Evolutionary conservation across 2,329 filamentous ascomycete species (phyloP).

Genomic region (Ophiostoma sp.): DNA sequence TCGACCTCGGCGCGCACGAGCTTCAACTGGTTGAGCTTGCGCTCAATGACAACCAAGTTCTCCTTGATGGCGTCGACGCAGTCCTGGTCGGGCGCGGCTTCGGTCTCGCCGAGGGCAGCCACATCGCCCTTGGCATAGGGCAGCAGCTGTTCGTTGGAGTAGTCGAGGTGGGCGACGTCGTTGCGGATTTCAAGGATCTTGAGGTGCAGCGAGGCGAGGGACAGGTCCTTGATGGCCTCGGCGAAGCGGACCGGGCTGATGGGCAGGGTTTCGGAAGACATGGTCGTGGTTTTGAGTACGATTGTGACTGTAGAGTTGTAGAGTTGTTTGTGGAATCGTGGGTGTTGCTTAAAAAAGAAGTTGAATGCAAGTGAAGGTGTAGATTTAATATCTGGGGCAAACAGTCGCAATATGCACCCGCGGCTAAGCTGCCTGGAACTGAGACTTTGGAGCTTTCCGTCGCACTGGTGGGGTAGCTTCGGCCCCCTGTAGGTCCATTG

Average conservation of each 20-base stretch:
- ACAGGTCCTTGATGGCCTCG: conserved; percentile 65
- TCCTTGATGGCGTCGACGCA: conserved; percentile 73
- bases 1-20: conserved; percentile 67
- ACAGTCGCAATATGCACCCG: neutral
- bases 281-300: conserved; percentile 34
- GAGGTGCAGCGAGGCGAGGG: conserved; percentile 65
- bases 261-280: conserved; percentile 64
- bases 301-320: neutral
- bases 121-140: conserved; percentile 61
- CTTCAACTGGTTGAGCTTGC: conserved; percentile 66
- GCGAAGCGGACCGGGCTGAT: conserved; percentile 66
- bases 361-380: neutral
- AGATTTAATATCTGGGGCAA: neutral
- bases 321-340: neutral
- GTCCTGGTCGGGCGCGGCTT: conserved; percentile 59
- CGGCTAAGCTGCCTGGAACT: conserved; percentile 11
- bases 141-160: conserved; percentile 70
- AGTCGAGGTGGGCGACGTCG: conserved; percentile 70
- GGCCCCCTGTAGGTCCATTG: neutral
- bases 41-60: conserved; percentile 66
- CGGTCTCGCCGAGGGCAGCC: conserved; percentile 35
- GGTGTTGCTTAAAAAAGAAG: neutral
- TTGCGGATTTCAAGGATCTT: conserved; percentile 77
- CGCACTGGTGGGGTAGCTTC: conserved; percentile 18
- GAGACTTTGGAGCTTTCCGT: neutral